These are phyloP conservation scores for Phylloporus arenicola DNA, from an alignment of 768 basidiomycete genomes.

Conservation along the genomic window DNA sequence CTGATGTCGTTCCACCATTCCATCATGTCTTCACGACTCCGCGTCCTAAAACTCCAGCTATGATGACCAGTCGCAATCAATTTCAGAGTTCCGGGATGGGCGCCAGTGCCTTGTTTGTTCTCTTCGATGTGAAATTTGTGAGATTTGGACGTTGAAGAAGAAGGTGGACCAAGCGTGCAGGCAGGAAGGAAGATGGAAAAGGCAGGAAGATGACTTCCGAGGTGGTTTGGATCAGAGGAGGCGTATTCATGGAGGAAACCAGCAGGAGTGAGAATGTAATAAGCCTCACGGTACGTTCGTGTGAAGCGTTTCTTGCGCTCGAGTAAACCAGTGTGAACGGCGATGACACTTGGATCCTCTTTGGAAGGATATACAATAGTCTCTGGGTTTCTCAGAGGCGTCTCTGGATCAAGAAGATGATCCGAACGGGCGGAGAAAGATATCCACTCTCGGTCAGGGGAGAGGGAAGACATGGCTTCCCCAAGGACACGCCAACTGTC, in stretches of 20 bases:
- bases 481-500: slow-evolving; percentile 71
- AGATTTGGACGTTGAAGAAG: slow-evolving; percentile 53
- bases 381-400: slow-evolving; percentile 77
- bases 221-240: slow-evolving; percentile 61
- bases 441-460: slow-evolving; percentile 92
- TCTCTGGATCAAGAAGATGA: slow-evolving; percentile 95
- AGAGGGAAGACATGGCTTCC: slow-evolving; percentile 67
- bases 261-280: slow-evolving; percentile 90
- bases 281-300: slow-evolving; percentile 75
- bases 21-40: slow-evolving; percentile 96
- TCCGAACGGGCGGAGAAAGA: slow-evolving; percentile 89
- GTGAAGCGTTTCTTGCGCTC: slow-evolving; percentile 97
- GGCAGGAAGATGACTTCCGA: slow-evolving; percentile 51
- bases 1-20: slow-evolving; percentile 99
- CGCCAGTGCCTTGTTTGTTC: slow-evolving; percentile 69
- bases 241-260: slow-evolving; percentile 94
- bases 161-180: slow-evolving; percentile 93
- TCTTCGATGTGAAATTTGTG: slow-evolving; percentile 99
- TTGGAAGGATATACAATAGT: slow-evolving; percentile 83
- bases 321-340: slow-evolving; percentile 85
- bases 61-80: slow-evolving; percentile 39
- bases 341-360: slow-evolving; percentile 78
- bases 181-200: slow-evolving; percentile 90
- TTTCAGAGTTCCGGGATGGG: slow-evolving; percentile 52
- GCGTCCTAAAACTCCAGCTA: slow-evolving; percentile 86